These are phyloP conservation scores for Aeminium ludgeri DNA, from an alignment of 495 filamentous ascomycete species.

Conservation along the genomic window DNA sequence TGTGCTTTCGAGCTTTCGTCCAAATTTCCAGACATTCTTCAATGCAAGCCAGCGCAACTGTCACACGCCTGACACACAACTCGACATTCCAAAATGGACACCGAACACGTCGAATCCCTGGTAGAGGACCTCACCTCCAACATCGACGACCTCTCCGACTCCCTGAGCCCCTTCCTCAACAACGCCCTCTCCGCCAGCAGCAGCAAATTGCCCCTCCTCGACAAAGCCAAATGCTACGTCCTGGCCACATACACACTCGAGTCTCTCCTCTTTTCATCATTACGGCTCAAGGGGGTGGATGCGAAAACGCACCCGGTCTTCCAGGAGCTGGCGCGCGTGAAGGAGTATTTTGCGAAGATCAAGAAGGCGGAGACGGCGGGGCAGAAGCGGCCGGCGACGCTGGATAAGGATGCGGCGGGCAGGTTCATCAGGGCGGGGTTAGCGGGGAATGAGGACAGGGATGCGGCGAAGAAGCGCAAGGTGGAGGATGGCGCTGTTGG, in stretches of 20 bases:
- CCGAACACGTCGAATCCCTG: slow-evolving; percentile 13
- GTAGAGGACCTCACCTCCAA: slow-evolving; percentile 59
- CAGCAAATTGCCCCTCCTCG: slow-evolving; percentile 69
- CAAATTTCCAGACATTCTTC: not conserved
- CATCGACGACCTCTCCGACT: slow-evolving; percentile 60
- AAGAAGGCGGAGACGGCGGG: slow-evolving; percentile 39
- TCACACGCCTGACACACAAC: too few species aligned
- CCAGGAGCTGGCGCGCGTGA: slow-evolving; percentile 66
- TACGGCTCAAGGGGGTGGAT: slow-evolving; percentile 63
- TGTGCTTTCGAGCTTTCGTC: not conserved
- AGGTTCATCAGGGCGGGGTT: slow-evolving; percentile 69
- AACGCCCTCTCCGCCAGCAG: slow-evolving; percentile 46
- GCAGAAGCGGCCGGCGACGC: slow-evolving; percentile 34
- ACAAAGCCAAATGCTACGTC: slow-evolving; percentile 85
- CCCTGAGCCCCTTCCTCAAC: slow-evolving; percentile 48
- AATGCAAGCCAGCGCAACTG: not conserved
- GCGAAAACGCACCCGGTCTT: slow-evolving; percentile 73
- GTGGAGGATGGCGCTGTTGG: slow-evolving; percentile 5
- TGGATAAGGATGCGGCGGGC: slow-evolving; percentile 67
- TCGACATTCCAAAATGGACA: slow-evolving; percentile 13
- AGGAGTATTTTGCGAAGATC: slow-evolving; percentile 88
- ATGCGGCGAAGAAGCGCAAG: slow-evolving; percentile 10
- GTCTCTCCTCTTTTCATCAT: slow-evolving; percentile 63
- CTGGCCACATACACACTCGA: slow-evolving; percentile 73
- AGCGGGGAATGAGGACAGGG: slow-evolving; percentile 41